Base-by-base conservation (phyloP, 257 asterid species). In the Solanum habrochaites region DNA sequence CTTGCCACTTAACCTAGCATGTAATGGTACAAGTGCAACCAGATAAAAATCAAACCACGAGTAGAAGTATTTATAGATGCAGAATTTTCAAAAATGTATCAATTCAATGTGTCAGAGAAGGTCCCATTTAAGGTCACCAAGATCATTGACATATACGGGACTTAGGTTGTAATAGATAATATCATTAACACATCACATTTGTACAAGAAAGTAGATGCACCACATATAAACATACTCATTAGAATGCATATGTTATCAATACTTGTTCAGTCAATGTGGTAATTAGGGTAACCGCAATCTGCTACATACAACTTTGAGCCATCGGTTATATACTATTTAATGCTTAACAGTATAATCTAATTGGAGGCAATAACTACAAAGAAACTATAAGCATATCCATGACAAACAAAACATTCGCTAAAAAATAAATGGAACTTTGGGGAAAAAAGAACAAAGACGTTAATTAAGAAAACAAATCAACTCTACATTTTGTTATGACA, bases 391-490 rank as follows among this genome's bases (percentile, higher is more conserved):
- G n/a, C 29, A 78, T 78, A 27, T 45, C 64, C 39, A 31, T 49
- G 20, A 31, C 69, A 43, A 49, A 37, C 42, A 85, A 71, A 71
- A 15, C 11, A 31, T 49, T 60, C 15, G 20, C 25, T 47, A 16
- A 72, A 85, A 16, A 23, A 27, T 47, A 42, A 85, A 47, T 85
- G 83, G 21, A 16, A 27, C 37, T 11, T 35, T 42, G 64, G 64
- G 69, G 81, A 16, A 52, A 69, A 78, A 56, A 86, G 45, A 52
- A 37, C 32, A 74, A 60, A 72, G 23, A 27, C 3, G 20, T 86
- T 37, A 56, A 52, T 86, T 74, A 86, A 83, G 64, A 78, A 73
- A 82, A 82, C 7, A 71, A 66, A 86, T 85, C 85, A 87, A 86
- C 85, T 42, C 75, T 60, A 74, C 72, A 35, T 86, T 49, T 60